phyloP scores from a whole-genome alignment of 179 eudicot genomes.

The Silene coronaria region DNA sequence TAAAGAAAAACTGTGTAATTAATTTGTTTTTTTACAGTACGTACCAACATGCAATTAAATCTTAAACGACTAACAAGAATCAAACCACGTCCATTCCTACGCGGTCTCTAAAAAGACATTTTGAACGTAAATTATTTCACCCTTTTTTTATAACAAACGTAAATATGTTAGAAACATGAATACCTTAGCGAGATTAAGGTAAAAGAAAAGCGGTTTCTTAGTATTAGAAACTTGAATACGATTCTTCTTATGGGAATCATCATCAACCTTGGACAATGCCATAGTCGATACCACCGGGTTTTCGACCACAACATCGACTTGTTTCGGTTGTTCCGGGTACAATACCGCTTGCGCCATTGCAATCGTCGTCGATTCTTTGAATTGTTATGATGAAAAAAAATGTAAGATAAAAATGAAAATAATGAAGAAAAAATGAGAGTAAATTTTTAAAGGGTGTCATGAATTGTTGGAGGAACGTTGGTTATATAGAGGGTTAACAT shows the following conservation, averaged over 20 bases:
- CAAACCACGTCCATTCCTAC: too few species aligned
- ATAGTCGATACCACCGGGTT: slow-evolving; percentile 7
- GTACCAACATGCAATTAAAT: too few species aligned
- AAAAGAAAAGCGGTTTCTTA: slow-evolving; percentile 46
- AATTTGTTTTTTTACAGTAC: too few species aligned
- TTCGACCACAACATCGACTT: neutral
- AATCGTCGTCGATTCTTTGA: neutral
- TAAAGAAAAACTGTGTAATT: too few species aligned
- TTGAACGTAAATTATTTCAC: too few species aligned
- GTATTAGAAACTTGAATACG: slow-evolving; percentile 47
- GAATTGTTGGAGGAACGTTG: neutral
- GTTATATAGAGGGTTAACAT: neutral
- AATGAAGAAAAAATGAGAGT: slow-evolving; percentile 4
- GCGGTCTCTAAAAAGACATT: too few species aligned
- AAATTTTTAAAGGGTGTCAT: neutral
- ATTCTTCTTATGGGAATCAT: slow-evolving; percentile 30
- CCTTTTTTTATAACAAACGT: too few species aligned
- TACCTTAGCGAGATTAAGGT: slow-evolving; percentile 48
- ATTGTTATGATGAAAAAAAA: neutral
- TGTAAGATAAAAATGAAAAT: neutral
- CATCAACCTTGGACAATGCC: slow-evolving; percentile 3
- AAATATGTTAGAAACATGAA: neutral
- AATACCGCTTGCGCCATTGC: slow-evolving; percentile 23
- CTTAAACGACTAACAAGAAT: too few species aligned
- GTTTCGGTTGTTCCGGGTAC: slow-evolving; percentile 11